Conservation (phyloP, 2,329 filamentous ascomycete species). For the Scortechinia acanthostroma region DNA sequence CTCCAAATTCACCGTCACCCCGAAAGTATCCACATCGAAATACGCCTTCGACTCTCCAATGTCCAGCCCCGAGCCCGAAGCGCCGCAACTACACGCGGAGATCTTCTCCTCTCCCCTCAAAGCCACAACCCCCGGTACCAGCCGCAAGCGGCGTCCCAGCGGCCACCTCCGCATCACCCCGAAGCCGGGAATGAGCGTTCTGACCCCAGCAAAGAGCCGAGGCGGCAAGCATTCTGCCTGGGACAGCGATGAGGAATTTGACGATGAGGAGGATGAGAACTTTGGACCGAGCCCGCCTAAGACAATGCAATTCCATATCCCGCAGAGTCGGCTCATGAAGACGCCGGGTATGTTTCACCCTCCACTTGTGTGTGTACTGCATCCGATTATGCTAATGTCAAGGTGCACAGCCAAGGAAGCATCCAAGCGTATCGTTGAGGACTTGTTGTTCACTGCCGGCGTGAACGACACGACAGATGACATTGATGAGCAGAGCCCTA, state of each 20-base stretch:
- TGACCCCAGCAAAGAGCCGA: background rate
- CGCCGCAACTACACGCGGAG: background rate
- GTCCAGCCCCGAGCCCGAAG: background rate
- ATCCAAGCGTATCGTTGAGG: conserved; percentile 35
- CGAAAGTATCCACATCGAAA: background rate
- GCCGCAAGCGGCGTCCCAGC: background rate
- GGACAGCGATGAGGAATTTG: background rate
- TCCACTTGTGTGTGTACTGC: conserved; percentile 3
- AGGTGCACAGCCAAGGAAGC: conserved; percentile 33
- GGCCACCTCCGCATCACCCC: background rate
- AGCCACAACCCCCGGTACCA: background rate
- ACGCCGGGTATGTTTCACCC: conserved; percentile 41
- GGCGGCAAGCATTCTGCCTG: background rate
- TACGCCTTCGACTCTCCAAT: background rate
- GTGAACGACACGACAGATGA: conserved; percentile 19
- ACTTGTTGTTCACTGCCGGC: conserved; percentile 33
- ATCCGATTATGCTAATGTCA: conserved; percentile 17
- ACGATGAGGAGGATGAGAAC: background rate
- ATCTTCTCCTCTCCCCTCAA: conserved; percentile 2
- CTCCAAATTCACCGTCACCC: background rate
- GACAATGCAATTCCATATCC: conserved; percentile 41
- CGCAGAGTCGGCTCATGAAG: conserved; percentile 35
- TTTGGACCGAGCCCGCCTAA: background rate
- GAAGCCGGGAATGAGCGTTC: background rate
- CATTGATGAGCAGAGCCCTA: conserved; percentile 28